Evolutionary conservation across 2,329 filamentous ascomycete genomes (phyloP), one percentile per base, ranked within the genome.

Genomic region (Colletotrichum sp.): DNA sequence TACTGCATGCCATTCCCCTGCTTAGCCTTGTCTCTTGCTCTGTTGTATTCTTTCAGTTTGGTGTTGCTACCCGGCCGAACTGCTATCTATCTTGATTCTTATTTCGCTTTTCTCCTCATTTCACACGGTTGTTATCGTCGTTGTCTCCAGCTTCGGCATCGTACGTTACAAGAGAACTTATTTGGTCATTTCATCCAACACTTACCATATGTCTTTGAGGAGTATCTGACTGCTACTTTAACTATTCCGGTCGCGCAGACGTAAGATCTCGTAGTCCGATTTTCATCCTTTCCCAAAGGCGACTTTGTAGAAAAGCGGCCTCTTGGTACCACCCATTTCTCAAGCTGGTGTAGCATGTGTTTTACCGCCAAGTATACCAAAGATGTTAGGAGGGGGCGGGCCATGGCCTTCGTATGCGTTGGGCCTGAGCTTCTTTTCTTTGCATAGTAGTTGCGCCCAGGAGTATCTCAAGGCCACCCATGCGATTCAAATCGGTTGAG

Each of bases 191-290:
- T 18, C 36, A 18, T 9, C 3, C 4, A 9, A 38, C 2, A 38
- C 16, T 8, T 38, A 38, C 36, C 8, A 2, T 38, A 8, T 8
- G 18, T 0, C 38, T n/a, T 43, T 43, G 1, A 43, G 2, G 16
- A 6, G 16, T 3, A 43, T n/a, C 18, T 43, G 0, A 43, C 38
- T 43, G 18, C 26, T 28, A 7, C 26, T 28, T 28, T 2, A 18
- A 0, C 43, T 48, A 10, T 48, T 12, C 10, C 10, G 18, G 2
- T 48, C 0, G 6, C 18, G 1, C 4, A 0, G 38, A 12, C 9
- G 3, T n/a, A 48, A 48, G 6, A 48, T 2, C 0, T 38, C 36
- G 36, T 38, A 1, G 36, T 2, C 36, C 36, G 36, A 1, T 48
- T n/a, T 48, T n/a, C 9, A 48, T 48, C 38, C 0, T n/a, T 48